Percentiles rank a stretch among this genome's conserved stretches.
Evolutionary conservation across 1,284 basidiomycete genomes (phyloP).

Genomic region (Tilletia walkeri): DNA sequence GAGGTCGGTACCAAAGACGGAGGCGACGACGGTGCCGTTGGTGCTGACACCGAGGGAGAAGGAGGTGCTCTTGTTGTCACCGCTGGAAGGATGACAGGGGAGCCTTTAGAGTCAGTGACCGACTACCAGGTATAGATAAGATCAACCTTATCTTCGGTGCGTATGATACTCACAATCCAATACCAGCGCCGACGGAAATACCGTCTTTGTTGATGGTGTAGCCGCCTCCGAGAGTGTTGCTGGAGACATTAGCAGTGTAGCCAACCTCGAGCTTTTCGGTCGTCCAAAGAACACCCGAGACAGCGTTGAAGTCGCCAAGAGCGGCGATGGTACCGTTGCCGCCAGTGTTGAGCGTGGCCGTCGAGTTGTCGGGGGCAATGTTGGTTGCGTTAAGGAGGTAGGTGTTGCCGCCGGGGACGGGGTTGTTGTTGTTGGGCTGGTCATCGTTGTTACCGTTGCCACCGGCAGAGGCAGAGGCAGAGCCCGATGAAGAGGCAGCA

Average conservation of each 20-base stretch:
- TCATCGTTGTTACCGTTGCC: too few species aligned
- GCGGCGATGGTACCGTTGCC: not conserved
- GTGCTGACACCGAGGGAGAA: not conserved
- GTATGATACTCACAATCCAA: not conserved
- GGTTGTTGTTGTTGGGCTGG: too few species aligned
- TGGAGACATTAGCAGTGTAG: not conserved
- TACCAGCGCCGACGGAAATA: constrained; percentile 8
- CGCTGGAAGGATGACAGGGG: too few species aligned
- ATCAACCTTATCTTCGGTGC: too few species aligned
- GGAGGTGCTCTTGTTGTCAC: not conserved
- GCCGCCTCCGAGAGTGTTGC: not conserved
- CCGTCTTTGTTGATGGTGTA: constrained; percentile 5
- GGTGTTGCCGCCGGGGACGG: too few species aligned
- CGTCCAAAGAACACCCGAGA: not conserved
- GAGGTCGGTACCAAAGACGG: not conserved
- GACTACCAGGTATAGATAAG: too few species aligned
- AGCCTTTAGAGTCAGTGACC: not conserved
- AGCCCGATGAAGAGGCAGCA: too few species aligned
- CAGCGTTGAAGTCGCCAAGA: not conserved
- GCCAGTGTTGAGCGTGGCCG: not conserved
- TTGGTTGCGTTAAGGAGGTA: not conserved
- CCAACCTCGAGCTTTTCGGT: not conserved
- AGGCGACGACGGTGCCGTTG: not conserved
- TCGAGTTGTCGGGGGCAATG: constrained; percentile 4
- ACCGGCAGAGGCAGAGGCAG: too few species aligned